A percentile compares a stretch with the other conserved stretches of the same genome.
Conservation (phyloP, 2,329 filamentous ascomycete species). For the Penicillium sp. region DNA sequence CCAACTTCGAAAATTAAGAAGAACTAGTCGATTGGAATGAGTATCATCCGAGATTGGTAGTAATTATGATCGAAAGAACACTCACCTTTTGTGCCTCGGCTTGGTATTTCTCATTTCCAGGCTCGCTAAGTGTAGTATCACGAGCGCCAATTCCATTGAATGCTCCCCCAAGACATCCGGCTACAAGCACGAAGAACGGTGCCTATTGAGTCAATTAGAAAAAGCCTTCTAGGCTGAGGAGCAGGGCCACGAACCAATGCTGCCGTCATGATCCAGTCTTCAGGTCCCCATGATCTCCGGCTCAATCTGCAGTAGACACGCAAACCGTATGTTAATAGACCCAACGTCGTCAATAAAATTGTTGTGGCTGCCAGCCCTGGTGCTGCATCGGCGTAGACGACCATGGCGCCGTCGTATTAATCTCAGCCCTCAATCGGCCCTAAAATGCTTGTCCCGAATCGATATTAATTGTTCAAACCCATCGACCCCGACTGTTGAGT, state of each 20-base stretch:
- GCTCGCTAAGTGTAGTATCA: slow-evolving; percentile 12
- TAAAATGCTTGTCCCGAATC: background rate
- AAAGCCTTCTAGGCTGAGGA: background rate
- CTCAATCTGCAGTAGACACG: slow-evolving; percentile 25
- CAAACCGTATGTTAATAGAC: slow-evolving; percentile 20
- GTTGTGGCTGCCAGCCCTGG: slow-evolving; percentile 24
- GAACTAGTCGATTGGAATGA: slow-evolving; percentile 15
- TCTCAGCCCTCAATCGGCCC: background rate
- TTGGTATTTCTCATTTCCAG: slow-evolving; percentile 22
- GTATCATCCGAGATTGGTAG: background rate
- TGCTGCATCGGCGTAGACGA: slow-evolving; percentile 23
- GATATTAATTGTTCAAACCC: background rate
- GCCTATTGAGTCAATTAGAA: slow-evolving; percentile 14
- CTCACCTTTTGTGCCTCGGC: slow-evolving; percentile 24
- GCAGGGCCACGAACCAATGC: slow-evolving; percentile 19
- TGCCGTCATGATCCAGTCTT: slow-evolving; percentile 31
- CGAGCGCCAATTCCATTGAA: slow-evolving; percentile 30
- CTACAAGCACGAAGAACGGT: slow-evolving; percentile 23
- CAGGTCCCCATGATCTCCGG: slow-evolving; percentile 24
- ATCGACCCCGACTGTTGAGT: background rate
- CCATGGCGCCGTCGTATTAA: slow-evolving; percentile 15
- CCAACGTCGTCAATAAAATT: slow-evolving; percentile 25
- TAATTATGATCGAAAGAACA: background rate
- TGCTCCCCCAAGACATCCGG: slow-evolving; percentile 26
- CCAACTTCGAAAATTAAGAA: slow-evolving; percentile 33